Evolutionary conservation across 2,329 filamentous ascomycete species (phyloP).

Genomic region (Chrysoporthe austroafricana): DNA sequence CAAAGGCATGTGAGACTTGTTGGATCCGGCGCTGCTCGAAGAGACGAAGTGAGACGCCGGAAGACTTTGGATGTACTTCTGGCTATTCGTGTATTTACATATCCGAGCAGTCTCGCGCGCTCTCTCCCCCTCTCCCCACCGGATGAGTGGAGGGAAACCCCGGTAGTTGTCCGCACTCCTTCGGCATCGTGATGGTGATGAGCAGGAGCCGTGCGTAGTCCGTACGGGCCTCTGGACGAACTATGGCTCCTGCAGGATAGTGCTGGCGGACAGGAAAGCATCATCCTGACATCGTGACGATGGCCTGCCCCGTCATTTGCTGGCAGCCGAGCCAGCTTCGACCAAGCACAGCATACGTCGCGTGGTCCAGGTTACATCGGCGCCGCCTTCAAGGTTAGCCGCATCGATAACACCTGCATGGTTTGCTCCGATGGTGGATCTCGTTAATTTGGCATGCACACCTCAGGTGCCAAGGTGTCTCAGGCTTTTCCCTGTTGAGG

Average conservation of each 20-base stretch:
- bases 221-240: neutral
- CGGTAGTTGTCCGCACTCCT: neutral
- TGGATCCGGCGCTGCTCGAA: neutral
- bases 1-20: constrained; percentile 2
- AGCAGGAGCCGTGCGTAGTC: neutral
- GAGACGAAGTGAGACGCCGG: neutral
- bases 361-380: constrained; percentile 3
- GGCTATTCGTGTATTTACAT: constrained; percentile 3
- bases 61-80: neutral
- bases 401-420: constrained; percentile 6
- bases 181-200: constrained; percentile 1
- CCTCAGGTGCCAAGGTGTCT: constrained; percentile 4
- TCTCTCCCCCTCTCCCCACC: neutral
- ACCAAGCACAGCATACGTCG: neutral
- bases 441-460: constrained; percentile 9
- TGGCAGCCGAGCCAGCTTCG: neutral
- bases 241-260: constrained; percentile 2
- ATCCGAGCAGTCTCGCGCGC: neutral
- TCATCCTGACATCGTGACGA: constrained; percentile 8
- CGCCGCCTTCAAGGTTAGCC: neutral
- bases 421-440: constrained; percentile 12
- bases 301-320: constrained; percentile 1
- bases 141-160: neutral
- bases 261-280: neutral
- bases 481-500: neutral